phyloP scores from a whole-genome alignment of 257 asterid genomes.

The Scutellaria baicalensis region DNA sequence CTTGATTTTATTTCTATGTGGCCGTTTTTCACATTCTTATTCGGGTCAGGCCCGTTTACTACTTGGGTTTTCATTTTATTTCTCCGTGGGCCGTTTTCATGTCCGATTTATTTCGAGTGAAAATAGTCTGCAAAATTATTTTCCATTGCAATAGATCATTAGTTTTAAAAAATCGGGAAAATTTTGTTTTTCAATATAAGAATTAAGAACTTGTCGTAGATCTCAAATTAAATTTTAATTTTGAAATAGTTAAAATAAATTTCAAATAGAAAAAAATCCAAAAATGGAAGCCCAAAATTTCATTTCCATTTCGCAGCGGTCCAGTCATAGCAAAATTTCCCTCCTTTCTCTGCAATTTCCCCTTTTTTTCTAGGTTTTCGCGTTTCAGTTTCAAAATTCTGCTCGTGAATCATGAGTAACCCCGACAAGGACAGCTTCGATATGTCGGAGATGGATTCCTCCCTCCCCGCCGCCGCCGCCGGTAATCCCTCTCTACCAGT shows the following conservation, averaged over 20 bases:
- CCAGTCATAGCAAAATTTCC: conserved; percentile 11
- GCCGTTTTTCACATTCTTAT: background rate
- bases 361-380: conserved; percentile 12
- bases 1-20: background rate
- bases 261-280: background rate
- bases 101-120: too few relatives aligned
- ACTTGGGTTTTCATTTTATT: background rate
- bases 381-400: background rate
- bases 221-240: too few relatives aligned
- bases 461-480: conserved; percentile 91
- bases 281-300: background rate
- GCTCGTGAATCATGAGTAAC: conserved; percentile 31
- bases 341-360: conserved; percentile 16
- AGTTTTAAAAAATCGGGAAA: too few relatives aligned
- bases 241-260: too few relatives aligned
- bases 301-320: background rate
- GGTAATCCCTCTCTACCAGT: conserved; percentile 29
- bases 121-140: too few relatives aligned
- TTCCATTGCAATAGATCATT: too few relatives aligned
- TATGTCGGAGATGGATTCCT: conserved; percentile 47
- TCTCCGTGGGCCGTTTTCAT: background rate
- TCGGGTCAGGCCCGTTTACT: background rate
- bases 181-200: too few relatives aligned
- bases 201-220: too few relatives aligned
- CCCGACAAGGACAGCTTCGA: conserved; percentile 37